Evolutionary conservation across 2,329 filamentous ascomycete species (phyloP).

Genomic region (Tolypocladium inflatum): DNA sequence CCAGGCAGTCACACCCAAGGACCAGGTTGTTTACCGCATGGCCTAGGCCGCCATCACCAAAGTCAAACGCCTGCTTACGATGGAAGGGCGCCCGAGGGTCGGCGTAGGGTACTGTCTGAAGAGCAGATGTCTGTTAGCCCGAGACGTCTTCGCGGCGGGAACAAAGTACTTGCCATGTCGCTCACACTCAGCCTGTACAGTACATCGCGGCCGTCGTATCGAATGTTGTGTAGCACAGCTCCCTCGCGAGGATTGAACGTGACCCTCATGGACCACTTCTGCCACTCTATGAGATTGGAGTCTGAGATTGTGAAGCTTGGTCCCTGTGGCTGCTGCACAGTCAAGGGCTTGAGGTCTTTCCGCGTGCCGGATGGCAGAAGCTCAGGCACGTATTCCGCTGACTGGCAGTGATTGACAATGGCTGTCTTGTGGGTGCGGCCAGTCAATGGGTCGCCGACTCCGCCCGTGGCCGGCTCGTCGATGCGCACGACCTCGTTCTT

Average conservation of each 20-base stretch:
- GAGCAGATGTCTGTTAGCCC: neutral
- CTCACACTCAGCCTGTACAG: slow-evolving; percentile 45
- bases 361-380: slow-evolving; percentile 29
- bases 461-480: slow-evolving; percentile 23
- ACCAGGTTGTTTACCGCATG: slow-evolving; percentile 55
- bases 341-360: slow-evolving; percentile 49
- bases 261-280: slow-evolving; percentile 60
- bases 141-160: neutral
- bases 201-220: slow-evolving; percentile 55
- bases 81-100: slow-evolving; percentile 40
- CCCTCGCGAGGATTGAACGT: slow-evolving; percentile 63
- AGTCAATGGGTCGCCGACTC: slow-evolving; percentile 13
- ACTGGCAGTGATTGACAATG: slow-evolving; percentile 19
- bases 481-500: slow-evolving; percentile 22
- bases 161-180: slow-evolving; percentile 47
- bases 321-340: slow-evolving; percentile 28
- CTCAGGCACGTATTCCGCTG: slow-evolving; percentile 31
- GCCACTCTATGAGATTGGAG: slow-evolving; percentile 40
- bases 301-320: slow-evolving; percentile 31
- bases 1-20: slow-evolving; percentile 58
- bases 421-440: slow-evolving; percentile 8
- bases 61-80: slow-evolving; percentile 58
- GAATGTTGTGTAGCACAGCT: slow-evolving; percentile 57
- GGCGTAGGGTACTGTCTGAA: slow-evolving; percentile 47
- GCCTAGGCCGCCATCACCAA: slow-evolving; percentile 56